Evolutionary conservation across 75 land plant species (phyloP).

Genomic region (Pinus tabuliformis): DNA sequence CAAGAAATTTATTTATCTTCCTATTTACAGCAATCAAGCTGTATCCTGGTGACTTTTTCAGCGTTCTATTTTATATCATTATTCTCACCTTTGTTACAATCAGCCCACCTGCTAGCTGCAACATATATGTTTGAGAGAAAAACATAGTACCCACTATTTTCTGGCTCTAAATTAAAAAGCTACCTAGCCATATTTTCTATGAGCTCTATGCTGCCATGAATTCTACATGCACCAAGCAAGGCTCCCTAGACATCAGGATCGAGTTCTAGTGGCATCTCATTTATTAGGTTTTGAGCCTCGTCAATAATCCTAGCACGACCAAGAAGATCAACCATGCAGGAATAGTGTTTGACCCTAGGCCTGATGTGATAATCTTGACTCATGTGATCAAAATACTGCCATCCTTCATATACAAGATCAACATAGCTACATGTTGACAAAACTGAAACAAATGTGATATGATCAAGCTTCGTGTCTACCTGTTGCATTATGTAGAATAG

Average conservation of each 20-base stretch:
- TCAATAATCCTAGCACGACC: constrained; percentile 17
- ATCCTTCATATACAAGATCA: constrained; percentile 20
- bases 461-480: constrained; percentile 5
- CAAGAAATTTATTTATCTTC: constrained; percentile 1
- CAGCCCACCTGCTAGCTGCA: constrained; percentile 18
- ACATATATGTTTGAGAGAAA: constrained; percentile 20
- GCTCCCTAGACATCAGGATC: constrained; percentile 14
- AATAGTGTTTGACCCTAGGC: constrained; percentile 7
- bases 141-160: constrained; percentile 12
- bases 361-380: not conserved
- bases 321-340: constrained; percentile 26
- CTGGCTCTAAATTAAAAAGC: constrained; percentile 12
- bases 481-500: constrained; percentile 13
- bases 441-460: constrained; percentile 14
- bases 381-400: constrained; percentile 8
- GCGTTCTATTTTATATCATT: constrained; percentile 6
- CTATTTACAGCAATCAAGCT: not conserved
- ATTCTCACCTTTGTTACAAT: constrained; percentile 10
- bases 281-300: constrained; percentile 11
- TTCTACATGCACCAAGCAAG: constrained; percentile 23
- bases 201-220: constrained; percentile 5
- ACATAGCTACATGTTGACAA: constrained; percentile 24
- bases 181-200: not conserved
- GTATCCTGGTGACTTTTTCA: constrained; percentile 14
- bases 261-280: constrained; percentile 19